Conservation (phyloP, 2,329 filamentous ascomycete species). For the Calonectria pteridis region DNA sequence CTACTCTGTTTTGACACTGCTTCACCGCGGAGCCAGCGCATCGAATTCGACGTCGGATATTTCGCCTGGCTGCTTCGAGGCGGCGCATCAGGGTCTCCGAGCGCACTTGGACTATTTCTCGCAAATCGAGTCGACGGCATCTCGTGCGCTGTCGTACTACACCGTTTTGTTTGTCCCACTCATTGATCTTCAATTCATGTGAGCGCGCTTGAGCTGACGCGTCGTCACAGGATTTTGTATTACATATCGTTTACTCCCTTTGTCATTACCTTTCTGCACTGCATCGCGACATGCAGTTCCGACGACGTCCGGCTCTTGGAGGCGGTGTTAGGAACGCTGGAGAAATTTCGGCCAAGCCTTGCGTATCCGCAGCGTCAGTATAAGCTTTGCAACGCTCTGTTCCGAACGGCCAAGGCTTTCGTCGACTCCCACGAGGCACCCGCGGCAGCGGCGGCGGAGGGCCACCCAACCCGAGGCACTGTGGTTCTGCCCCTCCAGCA, state of each 20-base stretch:
- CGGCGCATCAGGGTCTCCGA: not conserved
- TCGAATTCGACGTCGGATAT: not conserved
- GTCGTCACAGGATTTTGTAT: not conserved
- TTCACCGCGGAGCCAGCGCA: not conserved
- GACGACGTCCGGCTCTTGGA: not conserved
- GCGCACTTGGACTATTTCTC: not conserved
- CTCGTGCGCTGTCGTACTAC: not conserved
- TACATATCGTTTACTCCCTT: not conserved
- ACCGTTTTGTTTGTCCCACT: not conserved
- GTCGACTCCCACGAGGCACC: not conserved
- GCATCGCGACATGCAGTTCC: not conserved
- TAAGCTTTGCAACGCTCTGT: not conserved
- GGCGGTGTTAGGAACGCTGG: not conserved
- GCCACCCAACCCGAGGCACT: not conserved
- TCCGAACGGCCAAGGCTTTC: not conserved
- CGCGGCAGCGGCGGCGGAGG: not conserved
- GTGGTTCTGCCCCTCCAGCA: not conserved
- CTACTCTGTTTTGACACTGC: not conserved
- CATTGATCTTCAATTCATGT: not conserved
- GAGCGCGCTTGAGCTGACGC: not conserved
- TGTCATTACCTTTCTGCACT: not conserved
- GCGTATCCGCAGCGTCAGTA: not conserved
- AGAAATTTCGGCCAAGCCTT: not conserved
- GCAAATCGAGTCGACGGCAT: not conserved
- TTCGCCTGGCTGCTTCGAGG: not conserved